phyloP scores from a whole-genome alignment of 192 early-diverging fungal species.

The Backusella liffmaniae region DNA sequence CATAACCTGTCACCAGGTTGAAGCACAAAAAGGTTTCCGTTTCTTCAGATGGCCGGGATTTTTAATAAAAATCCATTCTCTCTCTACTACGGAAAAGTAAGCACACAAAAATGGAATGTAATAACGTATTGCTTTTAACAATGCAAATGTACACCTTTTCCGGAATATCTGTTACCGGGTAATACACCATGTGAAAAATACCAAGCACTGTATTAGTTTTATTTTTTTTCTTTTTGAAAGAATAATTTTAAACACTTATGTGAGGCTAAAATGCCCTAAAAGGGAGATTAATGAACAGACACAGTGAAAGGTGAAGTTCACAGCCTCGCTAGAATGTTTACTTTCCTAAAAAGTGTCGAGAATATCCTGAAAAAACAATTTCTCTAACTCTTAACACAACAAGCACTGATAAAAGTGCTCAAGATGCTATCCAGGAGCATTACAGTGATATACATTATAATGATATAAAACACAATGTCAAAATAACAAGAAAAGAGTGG shows the following conservation, averaged over 20 bases:
- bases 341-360: no score
- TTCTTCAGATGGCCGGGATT: not conserved
- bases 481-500: no score
- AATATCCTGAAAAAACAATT: no score
- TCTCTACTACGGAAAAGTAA: not conserved
- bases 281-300: not conserved
- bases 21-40: not conserved
- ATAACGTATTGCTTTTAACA: not conserved
- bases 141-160: not conserved
- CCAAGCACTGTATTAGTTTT: not conserved
- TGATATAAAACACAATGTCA: no score
- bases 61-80: not conserved
- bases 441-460: no score
- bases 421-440: no score
- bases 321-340: no score
- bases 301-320: no score
- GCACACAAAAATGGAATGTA: not conserved
- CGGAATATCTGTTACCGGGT: not conserved
- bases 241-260: not conserved
- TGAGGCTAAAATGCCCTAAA: not conserved
- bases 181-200: not conserved
- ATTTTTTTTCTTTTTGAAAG: not conserved
- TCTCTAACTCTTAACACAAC: no score
- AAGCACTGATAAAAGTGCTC: no score
- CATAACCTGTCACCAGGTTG: not conserved